These are phyloP conservation scores for Amoeboaphelidium protococcarum DNA, from an alignment of 371 early-diverging fungal genomes.

Conservation along the genomic window DNA sequence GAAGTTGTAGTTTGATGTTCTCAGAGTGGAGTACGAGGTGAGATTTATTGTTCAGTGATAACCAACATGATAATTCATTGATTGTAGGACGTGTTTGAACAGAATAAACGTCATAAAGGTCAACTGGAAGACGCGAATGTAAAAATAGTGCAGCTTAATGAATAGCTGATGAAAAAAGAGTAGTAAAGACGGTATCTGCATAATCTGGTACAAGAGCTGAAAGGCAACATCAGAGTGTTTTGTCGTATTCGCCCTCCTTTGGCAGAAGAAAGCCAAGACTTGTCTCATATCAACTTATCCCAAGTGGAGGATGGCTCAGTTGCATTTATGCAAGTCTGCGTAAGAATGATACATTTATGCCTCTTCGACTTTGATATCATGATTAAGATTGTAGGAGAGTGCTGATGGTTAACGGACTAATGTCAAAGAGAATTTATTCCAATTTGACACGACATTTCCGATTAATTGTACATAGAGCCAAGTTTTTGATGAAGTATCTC, in stretches of 20 bases:
- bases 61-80: too few relatives aligned
- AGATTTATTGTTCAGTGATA: too few relatives aligned
- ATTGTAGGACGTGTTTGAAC: too few relatives aligned
- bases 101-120: too few relatives aligned
- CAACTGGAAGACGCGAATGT: too few relatives aligned
- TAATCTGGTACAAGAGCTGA: conserved; percentile 79
- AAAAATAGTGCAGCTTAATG: too few relatives aligned
- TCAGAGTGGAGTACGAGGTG: too few relatives aligned
- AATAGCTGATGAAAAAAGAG: conserved; percentile 52
- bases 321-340: conserved; percentile 5
- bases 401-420: background rate
- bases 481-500: conserved; percentile 82
- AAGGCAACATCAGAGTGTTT: conserved; percentile 93
- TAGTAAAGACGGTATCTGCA: conserved; percentile 47
- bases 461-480: conserved; percentile 38
- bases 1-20: too few relatives aligned
- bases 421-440: conserved; percentile 5
- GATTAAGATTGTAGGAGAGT: background rate
- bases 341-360: conserved; percentile 30
- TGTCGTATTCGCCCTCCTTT: conserved; percentile 71
- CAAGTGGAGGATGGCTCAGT: conserved; percentile 2
- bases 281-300: background rate
- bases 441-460: conserved; percentile 35
- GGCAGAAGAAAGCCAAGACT: conserved; percentile 17
- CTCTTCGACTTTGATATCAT: conserved; percentile 27